Base-by-base conservation (phyloP, 331 rosid genomes). In the Malus hybrid region DNA sequence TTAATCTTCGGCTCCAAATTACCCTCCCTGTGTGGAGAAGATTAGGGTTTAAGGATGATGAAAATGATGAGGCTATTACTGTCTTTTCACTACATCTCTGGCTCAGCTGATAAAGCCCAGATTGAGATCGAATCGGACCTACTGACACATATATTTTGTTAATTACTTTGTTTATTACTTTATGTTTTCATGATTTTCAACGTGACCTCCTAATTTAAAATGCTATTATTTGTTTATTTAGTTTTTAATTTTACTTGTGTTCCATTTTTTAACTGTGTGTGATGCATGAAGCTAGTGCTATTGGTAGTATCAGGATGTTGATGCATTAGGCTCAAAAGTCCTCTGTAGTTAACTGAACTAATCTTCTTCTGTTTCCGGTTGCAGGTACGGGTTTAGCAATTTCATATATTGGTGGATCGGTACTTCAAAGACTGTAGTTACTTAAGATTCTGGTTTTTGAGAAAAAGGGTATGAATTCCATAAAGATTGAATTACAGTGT, bases 111-210 rank as follows among this genome's bases (percentile, higher is more conserved):
- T 71, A 57, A 57, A 67, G 59, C 69, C 29, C 56, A 2, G 32
- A 36, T 20, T 29, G 20, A 14, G 67, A 61, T 75, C 75, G 76
- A 76, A 72, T 64, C 79, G 75, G 65, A 63, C 16, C 44, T 28
- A 33, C 72, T 73, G 71, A 78, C 71, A 24, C 77, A 68, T 60
- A 42, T 71, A 66, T 39, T 81, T 69, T 77, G 63, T 79, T 27
- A 65, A 71, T 16, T 66, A 65, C 24, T 81, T 69, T 77, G 63
- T 79, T 27, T 60, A 71, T 16, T 66, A 65, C 24, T 55, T 50
- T 61, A 22, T 62, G 55, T 68, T 72, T 60, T 48, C 36, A 11
- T 66, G 39, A 33, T 16, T 66, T 65, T 16, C 31, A 7, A 29
- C 79, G 57, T 69, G 82, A 16, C 22, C 52, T n/a, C 7, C 67